These are phyloP conservation scores for Cydonia oblonga DNA, from an alignment of 331 rosid genomes.

Conservation along the genomic window DNA sequence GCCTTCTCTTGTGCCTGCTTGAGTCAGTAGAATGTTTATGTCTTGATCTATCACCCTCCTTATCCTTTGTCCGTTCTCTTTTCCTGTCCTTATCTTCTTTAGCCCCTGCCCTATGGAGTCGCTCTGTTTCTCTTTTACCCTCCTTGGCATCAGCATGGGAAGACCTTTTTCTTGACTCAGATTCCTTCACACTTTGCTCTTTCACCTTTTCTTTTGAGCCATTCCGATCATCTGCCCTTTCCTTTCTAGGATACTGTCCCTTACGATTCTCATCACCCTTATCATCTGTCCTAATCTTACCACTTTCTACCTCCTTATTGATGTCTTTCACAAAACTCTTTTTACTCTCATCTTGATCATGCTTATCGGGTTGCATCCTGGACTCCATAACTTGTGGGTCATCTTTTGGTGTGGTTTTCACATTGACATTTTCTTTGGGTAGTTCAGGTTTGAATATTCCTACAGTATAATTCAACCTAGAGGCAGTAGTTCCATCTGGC, in stretches of 20 bases:
- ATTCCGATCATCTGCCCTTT: slow-evolving; percentile 37
- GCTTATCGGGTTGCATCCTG: slow-evolving; percentile 35
- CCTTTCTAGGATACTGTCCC: slow-evolving; percentile 50
- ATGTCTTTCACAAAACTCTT: slow-evolving; percentile 40
- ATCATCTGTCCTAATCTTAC: slow-evolving; percentile 40
- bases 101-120: slow-evolving; percentile 35
- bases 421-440: slow-evolving; percentile 22
- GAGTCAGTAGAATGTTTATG: slow-evolving; percentile 44
- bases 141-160: slow-evolving; percentile 50
- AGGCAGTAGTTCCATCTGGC: slow-evolving; percentile 29
- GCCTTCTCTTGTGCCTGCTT: slow-evolving; percentile 57
- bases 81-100: slow-evolving; percentile 43
- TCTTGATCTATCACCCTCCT: slow-evolving; percentile 59
- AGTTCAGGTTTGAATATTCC: slow-evolving; percentile 29
- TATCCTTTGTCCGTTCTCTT: slow-evolving; percentile 55
- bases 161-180: slow-evolving; percentile 61
- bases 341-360: slow-evolving; percentile 28
- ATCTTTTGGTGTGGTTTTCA: slow-evolving; percentile 24
- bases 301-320: slow-evolving; percentile 42
- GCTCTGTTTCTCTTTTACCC: slow-evolving; percentile 53
- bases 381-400: slow-evolving; percentile 35
- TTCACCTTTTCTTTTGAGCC: slow-evolving; percentile 52
- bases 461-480: slow-evolving; percentile 22
- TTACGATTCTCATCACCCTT: slow-evolving; percentile 43
- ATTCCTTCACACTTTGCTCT: slow-evolving; percentile 42